Conservation (phyloP, 2,329 filamentous ascomycete species). For the Alternaria sp. region DNA sequence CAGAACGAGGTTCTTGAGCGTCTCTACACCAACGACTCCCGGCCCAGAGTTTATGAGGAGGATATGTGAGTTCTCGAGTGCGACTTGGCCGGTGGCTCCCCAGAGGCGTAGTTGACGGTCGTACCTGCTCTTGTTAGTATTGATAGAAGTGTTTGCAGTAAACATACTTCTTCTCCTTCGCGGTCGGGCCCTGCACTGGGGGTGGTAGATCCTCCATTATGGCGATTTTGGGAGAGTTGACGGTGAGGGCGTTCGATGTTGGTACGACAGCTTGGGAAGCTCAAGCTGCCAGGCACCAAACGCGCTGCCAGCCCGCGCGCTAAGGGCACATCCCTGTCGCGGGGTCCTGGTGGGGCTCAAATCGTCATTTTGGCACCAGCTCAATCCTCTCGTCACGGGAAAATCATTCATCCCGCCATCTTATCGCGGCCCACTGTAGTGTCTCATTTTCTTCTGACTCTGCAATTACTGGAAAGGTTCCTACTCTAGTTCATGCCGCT, state of each 20-base stretch:
- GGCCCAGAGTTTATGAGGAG: slow-evolving; percentile 84
- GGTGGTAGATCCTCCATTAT: slow-evolving; percentile 48
- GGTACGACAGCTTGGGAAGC: background rate
- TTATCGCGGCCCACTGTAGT: background rate
- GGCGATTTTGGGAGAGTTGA: background rate
- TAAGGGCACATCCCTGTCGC: slow-evolving; percentile 15
- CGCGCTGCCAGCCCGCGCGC: slow-evolving; percentile 15
- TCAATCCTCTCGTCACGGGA: slow-evolving; percentile 4
- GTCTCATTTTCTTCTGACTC: background rate
- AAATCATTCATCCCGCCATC: slow-evolving; percentile 1
- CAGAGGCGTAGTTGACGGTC: slow-evolving; percentile 94
- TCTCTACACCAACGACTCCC: slow-evolving; percentile 88
- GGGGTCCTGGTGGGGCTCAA: slow-evolving; percentile 15
- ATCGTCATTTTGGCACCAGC: slow-evolving; percentile 10
- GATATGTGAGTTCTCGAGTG: slow-evolving; percentile 89
- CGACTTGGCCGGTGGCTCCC: slow-evolving; percentile 90
- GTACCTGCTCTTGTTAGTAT: slow-evolving; percentile 64
- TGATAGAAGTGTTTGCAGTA: background rate
- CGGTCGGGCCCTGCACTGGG: slow-evolving; percentile 50
- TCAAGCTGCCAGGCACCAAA: slow-evolving; percentile 6
- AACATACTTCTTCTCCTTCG: slow-evolving; percentile 59
- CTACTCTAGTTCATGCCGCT: slow-evolving; percentile 23
- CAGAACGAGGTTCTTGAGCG: slow-evolving; percentile 95
- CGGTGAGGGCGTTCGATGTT: slow-evolving; percentile 2
- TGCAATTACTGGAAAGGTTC: background rate